Percentiles rank a stretch among this genome's conserved stretches.
Evolutionary conservation across 1,284 basidiomycete genomes (phyloP).

Genomic region (Apiotrichum montevideense): DNA sequence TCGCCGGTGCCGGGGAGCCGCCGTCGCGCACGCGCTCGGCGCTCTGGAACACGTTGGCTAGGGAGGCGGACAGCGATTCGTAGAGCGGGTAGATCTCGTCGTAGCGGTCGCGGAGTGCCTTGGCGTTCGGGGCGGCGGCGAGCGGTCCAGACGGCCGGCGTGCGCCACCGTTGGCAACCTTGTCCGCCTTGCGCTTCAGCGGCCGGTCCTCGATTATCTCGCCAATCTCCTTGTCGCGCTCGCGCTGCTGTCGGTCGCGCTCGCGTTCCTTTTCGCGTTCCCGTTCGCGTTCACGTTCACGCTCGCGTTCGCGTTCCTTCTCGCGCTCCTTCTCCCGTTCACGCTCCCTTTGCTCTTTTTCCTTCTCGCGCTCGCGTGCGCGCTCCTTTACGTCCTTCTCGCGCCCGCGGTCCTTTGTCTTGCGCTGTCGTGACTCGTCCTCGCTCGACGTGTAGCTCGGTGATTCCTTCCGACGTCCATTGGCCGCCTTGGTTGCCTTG

Average conservation of each 20-base stretch:
- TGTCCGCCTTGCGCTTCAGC: neutral
- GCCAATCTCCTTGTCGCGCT: neutral
- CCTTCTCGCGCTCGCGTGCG: slow-evolving; percentile 4
- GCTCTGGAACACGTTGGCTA: slow-evolving; percentile 23
- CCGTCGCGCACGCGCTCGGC: slow-evolving; percentile 19
- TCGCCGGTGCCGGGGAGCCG: neutral
- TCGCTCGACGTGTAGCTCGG: slow-evolving; percentile 1
- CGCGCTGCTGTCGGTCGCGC: neutral
- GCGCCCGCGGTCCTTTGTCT: neutral
- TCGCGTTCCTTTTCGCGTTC: neutral
- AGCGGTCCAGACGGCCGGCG: neutral
- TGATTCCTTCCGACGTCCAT: neutral
- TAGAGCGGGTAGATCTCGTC: slow-evolving; percentile 39
- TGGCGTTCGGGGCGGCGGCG: slow-evolving; percentile 13
- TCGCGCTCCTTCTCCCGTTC: neutral
- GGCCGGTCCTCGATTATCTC: neutral
- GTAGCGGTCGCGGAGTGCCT: slow-evolving; percentile 33
- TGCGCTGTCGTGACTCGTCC: neutral
- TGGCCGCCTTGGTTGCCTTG: slow-evolving; percentile 3
- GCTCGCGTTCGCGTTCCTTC: slow-evolving; percentile 4
- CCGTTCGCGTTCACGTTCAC: neutral
- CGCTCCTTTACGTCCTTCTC: neutral
- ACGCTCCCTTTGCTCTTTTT: neutral
- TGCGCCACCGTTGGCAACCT: neutral
- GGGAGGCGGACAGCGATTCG: slow-evolving; percentile 23